Percentiles rank a stretch among this genome's conserved stretches.
These are phyloP conservation scores for Isatis tinctoria DNA, from an alignment of 345 rosid species.

Conservation along the genomic window DNA sequence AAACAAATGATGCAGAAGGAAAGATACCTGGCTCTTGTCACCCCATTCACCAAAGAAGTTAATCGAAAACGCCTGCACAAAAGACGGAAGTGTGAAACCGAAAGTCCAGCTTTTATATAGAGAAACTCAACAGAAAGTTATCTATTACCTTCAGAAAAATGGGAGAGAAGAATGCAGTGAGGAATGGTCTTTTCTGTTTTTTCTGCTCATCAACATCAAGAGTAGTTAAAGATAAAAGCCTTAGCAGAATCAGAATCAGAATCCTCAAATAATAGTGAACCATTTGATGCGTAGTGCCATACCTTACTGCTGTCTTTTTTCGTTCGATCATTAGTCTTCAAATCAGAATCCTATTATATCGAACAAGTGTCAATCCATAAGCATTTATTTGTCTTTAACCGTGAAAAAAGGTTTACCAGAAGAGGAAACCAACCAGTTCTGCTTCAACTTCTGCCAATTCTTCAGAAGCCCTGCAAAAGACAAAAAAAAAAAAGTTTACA, in stretches of 20 bases:
- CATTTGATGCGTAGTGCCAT: background rate
- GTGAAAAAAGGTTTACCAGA: background rate
- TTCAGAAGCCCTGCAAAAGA: conserved; percentile 53
- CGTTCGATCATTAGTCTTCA: conserved; percentile 39
- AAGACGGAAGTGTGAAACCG: background rate
- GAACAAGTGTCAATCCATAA: conserved; percentile 4
- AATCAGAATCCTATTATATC: conserved; percentile 57
- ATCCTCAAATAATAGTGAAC: background rate
- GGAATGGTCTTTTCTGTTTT: conserved; percentile 64
- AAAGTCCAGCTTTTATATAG: background rate
- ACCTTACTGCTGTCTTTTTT: conserved; percentile 57
- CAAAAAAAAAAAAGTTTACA: conserved; percentile 1
- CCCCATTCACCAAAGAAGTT: conserved; percentile 99
- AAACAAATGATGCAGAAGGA: background rate
- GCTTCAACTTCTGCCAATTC: conserved; percentile 93
- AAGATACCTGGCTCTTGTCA: conserved; percentile 89
- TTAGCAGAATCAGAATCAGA: background rate
- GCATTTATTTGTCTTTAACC: conserved; percentile 4
- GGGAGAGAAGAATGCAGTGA: conserved; percentile 76
- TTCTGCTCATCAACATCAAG: conserved; percentile 45
- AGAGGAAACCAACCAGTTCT: conserved; percentile 54
- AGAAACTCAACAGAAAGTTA: background rate
- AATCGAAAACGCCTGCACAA: conserved; percentile 85
- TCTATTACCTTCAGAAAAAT: conserved; percentile 70
- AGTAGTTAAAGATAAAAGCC: background rate